Evolutionary conservation across 768 basidiomycete genomes (phyloP).

Genomic region (Mycena kentingensis): DNA sequence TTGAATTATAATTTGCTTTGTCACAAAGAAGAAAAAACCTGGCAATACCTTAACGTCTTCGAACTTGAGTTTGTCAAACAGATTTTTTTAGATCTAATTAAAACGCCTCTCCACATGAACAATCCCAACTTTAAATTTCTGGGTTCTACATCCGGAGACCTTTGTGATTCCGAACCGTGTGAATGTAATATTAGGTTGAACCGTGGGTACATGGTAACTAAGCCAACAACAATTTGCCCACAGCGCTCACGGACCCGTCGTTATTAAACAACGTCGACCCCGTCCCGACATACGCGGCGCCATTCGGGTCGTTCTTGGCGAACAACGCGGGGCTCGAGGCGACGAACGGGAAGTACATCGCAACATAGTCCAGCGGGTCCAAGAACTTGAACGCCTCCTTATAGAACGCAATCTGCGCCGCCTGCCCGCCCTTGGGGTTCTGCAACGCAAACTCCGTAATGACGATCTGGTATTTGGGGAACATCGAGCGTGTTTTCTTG

Average conservation of each 20-base stretch:
- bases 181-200: no score
- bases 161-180: no score
- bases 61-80: no score
- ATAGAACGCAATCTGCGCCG: slow-evolving; percentile 32
- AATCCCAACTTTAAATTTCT: no score
- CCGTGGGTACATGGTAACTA: no score
- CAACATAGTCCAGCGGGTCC: slow-evolving; percentile 32
- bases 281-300: slow-evolving; percentile 25
- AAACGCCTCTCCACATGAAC: no score
- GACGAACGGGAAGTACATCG: slow-evolving; percentile 41
- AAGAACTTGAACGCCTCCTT: slow-evolving; percentile 31
- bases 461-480: slow-evolving; percentile 30
- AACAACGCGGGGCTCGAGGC: slow-evolving; percentile 35
- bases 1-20: no score
- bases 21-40: no score
- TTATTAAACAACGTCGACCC: slow-evolving; percentile 36
- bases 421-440: slow-evolving; percentile 31
- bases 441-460: slow-evolving; percentile 35
- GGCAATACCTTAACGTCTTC: no score
- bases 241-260: slow-evolving; percentile 24
- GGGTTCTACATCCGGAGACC: no score
- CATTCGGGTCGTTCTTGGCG: slow-evolving; percentile 21
- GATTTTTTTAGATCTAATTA: no score
- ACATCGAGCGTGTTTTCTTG: slow-evolving; percentile 27
- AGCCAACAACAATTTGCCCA: slow-evolving; percentile 24